These are phyloP conservation scores for Fomitopsis betulina DNA, from an alignment of 1,284 basidiomycete species.

Conservation along the genomic window DNA sequence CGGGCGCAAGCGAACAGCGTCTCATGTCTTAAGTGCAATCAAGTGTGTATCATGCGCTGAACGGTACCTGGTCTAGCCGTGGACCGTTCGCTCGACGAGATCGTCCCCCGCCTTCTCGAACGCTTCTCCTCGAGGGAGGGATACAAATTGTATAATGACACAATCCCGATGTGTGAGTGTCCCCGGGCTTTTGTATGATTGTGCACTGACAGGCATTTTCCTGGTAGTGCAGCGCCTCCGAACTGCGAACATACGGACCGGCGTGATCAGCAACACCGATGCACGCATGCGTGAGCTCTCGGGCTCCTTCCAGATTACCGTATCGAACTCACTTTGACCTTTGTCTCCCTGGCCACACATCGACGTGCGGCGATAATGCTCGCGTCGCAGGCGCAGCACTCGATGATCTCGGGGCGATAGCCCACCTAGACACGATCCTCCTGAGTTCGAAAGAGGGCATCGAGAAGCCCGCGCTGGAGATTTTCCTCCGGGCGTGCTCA, in stretches of 20 bases:
- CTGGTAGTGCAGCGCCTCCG: conserved; percentile 45
- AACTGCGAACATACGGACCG: conserved; percentile 44
- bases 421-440: conserved; percentile 46
- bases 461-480: conserved; percentile 60
- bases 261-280: conserved; percentile 69
- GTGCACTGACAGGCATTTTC: not conserved
- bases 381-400: conserved; percentile 41
- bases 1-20: conserved; percentile 2
- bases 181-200: not conserved
- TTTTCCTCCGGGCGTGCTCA: conserved; percentile 46
- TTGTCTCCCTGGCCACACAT: not conserved
- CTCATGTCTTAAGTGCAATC: too few species aligned
- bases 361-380: not conserved
- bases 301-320: not conserved
- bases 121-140: conserved; percentile 68
- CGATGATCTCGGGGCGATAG: conserved; percentile 49
- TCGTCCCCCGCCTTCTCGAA: conserved; percentile 53
- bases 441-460: conserved; percentile 61
- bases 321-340: not conserved
- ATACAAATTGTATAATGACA: conserved; percentile 63
- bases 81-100: conserved; percentile 41
- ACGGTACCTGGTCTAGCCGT: conserved; percentile 36
- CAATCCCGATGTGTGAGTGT: conserved; percentile 52
- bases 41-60: not conserved
- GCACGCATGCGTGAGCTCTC: conserved; percentile 54